Percentiles rank a stretch among this genome's conserved stretches.
phyloP scores from a whole-genome alignment of 164 flowering plant genomes.

The Sedum album region DNA sequence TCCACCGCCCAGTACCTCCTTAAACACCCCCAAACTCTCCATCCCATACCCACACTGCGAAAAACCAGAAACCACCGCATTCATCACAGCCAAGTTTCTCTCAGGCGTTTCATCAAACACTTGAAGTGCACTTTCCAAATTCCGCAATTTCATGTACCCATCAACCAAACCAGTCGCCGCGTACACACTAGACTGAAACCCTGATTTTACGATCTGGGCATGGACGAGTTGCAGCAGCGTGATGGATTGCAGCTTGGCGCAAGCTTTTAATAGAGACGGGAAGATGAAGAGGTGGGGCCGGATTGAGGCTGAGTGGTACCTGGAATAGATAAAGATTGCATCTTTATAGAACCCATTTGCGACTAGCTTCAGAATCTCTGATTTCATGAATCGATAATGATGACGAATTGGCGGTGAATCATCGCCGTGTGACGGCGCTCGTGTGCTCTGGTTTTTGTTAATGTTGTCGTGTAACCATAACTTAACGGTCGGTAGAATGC shows the following conservation, averaged over 20 bases:
- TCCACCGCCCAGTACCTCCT: conserved; percentile 11
- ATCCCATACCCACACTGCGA: conserved; percentile 30
- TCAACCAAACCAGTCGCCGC: conserved; percentile 39
- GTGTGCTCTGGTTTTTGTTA: background rate
- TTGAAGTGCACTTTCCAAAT: conserved; percentile 27
- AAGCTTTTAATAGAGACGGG: conserved; percentile 65
- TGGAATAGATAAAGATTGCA: conserved; percentile 36
- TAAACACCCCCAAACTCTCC: conserved; percentile 36
- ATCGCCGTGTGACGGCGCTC: background rate
- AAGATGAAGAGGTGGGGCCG: conserved; percentile 39
- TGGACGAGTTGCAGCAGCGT: conserved; percentile 41
- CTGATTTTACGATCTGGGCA: conserved; percentile 47
- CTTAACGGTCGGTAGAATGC: background rate
- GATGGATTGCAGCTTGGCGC: conserved; percentile 29
- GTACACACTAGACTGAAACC: conserved; percentile 27
- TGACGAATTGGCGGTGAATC: background rate
- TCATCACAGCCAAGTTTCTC: conserved; percentile 32
- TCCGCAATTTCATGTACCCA: conserved; percentile 35
- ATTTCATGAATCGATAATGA: conserved; percentile 20
- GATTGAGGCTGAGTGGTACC: conserved; percentile 25
- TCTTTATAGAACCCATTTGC: conserved; percentile 38
- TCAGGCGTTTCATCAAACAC: conserved; percentile 58
- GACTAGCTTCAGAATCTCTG: conserved; percentile 32
- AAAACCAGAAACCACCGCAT: conserved; percentile 49
- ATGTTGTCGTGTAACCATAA: background rate